phyloP scores from a whole-genome alignment of 768 basidiomycete genomes.

The Boletellus ananiceps region DNA sequence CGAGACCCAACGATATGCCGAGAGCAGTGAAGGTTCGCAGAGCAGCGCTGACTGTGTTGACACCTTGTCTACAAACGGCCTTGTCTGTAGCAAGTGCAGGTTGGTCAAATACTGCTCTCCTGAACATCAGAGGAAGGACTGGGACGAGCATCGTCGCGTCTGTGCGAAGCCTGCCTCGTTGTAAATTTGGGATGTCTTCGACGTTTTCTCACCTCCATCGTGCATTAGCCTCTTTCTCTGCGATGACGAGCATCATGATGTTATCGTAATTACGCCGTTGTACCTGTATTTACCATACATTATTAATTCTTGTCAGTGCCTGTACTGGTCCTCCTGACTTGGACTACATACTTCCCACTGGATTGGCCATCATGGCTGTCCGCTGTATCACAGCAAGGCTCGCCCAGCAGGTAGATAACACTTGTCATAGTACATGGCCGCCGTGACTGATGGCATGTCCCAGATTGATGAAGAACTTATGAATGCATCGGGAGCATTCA shows the following conservation, averaged over 20 bases:
- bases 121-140: constrained; percentile 71
- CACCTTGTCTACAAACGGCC: constrained; percentile 38
- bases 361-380: constrained; percentile 40
- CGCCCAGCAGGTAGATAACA: constrained; percentile 61
- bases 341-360: not conserved
- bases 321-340: not conserved
- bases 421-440: not conserved
- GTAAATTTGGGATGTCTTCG: constrained; percentile 7
- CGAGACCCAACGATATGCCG: constrained; percentile 30
- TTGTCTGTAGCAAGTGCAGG: constrained; percentile 73
- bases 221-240: not conserved
- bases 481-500: constrained; percentile 84
- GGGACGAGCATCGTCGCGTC: constrained; percentile 73
- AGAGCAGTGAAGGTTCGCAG: constrained; percentile 43
- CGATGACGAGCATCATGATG: not conserved
- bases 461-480: constrained; percentile 96
- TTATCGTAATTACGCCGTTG: constrained; percentile 4
- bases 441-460: not conserved
- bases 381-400: constrained; percentile 67
- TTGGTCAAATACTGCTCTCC: constrained; percentile 74
- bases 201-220: not conserved
- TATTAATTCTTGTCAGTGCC: not conserved
- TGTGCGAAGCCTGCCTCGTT: constrained; percentile 40
- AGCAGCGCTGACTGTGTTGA: constrained; percentile 37
- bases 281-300: constrained; percentile 3